Conservation (phyloP, 441 rosid species). For the Cnidoscolus chayamansa region DNA sequence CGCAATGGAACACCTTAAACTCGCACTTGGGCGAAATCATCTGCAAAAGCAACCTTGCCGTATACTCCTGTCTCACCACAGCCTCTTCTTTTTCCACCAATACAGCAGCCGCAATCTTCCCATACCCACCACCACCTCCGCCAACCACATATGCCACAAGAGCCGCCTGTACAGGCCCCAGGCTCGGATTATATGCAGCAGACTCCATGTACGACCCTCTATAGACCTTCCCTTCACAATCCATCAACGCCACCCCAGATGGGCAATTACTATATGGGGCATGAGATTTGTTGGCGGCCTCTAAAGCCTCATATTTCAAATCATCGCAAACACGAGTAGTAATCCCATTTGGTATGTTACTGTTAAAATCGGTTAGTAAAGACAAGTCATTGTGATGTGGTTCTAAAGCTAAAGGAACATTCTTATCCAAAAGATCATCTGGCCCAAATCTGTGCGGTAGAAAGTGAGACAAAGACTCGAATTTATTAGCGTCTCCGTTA, state of each 20-base stretch:
- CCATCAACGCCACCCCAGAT: slow-evolving; percentile 76
- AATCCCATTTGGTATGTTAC: slow-evolving; percentile 14
- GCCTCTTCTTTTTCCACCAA: slow-evolving; percentile 55
- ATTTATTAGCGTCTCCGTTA: slow-evolving; percentile 19
- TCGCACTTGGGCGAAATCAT: slow-evolving; percentile 50
- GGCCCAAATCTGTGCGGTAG: slow-evolving; percentile 42
- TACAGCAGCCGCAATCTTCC: slow-evolving; percentile 57
- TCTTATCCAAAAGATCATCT: slow-evolving; percentile 13
- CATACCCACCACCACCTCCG: slow-evolving; percentile 64
- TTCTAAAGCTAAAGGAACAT: slow-evolving; percentile 15
- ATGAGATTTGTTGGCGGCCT: slow-evolving; percentile 74
- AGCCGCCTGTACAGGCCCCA: slow-evolving; percentile 90
- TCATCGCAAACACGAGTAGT: background rate
- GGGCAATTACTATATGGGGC: slow-evolving; percentile 86
- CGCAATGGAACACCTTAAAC: slow-evolving; percentile 49
- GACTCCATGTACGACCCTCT: slow-evolving; percentile 87
- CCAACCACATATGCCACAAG: slow-evolving; percentile 63
- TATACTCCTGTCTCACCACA: slow-evolving; percentile 43
- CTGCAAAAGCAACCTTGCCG: slow-evolving; percentile 50
- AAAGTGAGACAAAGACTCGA: slow-evolving; percentile 38
- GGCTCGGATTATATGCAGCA: slow-evolving; percentile 84
- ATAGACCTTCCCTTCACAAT: slow-evolving; percentile 66
- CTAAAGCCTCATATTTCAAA: slow-evolving; percentile 46
- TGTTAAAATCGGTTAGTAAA: background rate
- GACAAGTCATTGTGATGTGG: slow-evolving; percentile 8